Evolutionary conservation across 2,329 filamentous ascomycete species (phyloP).

Genomic region (Apiospora saccharicola): DNA sequence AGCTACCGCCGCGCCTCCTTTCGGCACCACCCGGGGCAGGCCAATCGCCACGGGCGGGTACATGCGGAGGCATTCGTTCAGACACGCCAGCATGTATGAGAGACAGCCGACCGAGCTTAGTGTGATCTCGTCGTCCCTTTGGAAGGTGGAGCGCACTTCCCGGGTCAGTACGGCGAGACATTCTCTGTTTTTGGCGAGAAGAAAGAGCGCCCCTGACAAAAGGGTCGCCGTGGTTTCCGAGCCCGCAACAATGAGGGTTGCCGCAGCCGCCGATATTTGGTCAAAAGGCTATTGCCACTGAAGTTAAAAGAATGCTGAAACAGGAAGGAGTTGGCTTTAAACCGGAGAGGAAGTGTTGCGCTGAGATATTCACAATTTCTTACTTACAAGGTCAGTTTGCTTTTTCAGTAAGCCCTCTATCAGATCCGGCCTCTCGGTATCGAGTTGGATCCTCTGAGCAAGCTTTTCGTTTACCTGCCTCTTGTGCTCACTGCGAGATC

Average conservation of each 20-base stretch:
- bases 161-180: constrained; percentile 42
- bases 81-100: constrained; percentile 50
- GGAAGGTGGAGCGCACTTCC: constrained; percentile 50
- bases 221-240: constrained; percentile 60
- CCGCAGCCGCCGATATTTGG: constrained; percentile 28
- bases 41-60: constrained; percentile 46
- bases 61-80: constrained; percentile 52
- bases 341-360: no score
- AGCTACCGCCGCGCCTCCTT: constrained; percentile 37
- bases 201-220: constrained; percentile 48
- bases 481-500: constrained; percentile 34
- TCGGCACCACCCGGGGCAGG: constrained; percentile 36
- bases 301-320: not conserved
- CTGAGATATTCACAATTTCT: not conserved
- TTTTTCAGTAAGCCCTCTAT: constrained; percentile 41
- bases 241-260: constrained; percentile 52
- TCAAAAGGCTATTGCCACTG: not conserved
- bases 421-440: constrained; percentile 42
- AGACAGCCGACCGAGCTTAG: constrained; percentile 40
- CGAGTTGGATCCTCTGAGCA: constrained; percentile 38
- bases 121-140: constrained; percentile 48
- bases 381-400: constrained; percentile 32
- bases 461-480: constrained; percentile 36
- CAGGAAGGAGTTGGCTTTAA: no score
- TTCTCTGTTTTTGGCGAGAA: constrained; percentile 48